These are phyloP conservation scores for Endoconidiophora laricicola DNA, from an alignment of 2,329 filamentous ascomycete species.

Conservation along the genomic window DNA sequence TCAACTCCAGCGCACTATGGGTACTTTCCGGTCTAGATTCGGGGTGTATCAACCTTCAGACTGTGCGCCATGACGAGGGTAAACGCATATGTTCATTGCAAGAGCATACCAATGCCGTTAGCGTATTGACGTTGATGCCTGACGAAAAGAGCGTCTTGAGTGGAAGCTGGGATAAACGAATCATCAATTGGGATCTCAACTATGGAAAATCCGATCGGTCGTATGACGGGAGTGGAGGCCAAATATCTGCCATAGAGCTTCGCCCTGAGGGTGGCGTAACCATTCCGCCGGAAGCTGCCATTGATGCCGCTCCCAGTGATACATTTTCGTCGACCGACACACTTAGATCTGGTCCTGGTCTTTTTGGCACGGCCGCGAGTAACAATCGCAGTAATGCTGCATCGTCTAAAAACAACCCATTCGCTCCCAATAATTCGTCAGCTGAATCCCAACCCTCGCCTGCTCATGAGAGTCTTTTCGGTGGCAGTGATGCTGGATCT, in stretches of 20 bases:
- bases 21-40: slow-evolving; percentile 79
- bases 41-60: slow-evolving; percentile 83
- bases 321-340: slow-evolving; percentile 58
- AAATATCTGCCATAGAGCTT: slow-evolving; percentile 78
- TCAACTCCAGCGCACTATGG: slow-evolving; percentile 83
- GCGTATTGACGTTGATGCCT: slow-evolving; percentile 61
- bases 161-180: slow-evolving; percentile 90
- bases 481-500: slow-evolving; percentile 61
- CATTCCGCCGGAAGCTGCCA: slow-evolving; percentile 50
- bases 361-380: slow-evolving; percentile 19
- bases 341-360: background rate
- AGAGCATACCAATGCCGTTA: slow-evolving; percentile 81
- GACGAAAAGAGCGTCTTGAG: slow-evolving; percentile 81
- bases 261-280: slow-evolving; percentile 60
- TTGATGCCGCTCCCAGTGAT: slow-evolving; percentile 27
- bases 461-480: slow-evolving; percentile 66
- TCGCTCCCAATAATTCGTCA: slow-evolving; percentile 14
- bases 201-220: slow-evolving; percentile 59
- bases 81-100: slow-evolving; percentile 70
- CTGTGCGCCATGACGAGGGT: slow-evolving; percentile 84
- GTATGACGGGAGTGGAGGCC: slow-evolving; percentile 62
- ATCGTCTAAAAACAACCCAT: slow-evolving; percentile 5
- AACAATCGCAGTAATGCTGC: slow-evolving; percentile 3
- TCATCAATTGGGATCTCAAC: slow-evolving; percentile 90
- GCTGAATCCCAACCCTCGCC: slow-evolving; percentile 43